Evolutionary conservation across 148 eudicot genomes (phyloP), one percentile per base, ranked within the genome.

Genomic region (Agrostemma githago): DNA sequence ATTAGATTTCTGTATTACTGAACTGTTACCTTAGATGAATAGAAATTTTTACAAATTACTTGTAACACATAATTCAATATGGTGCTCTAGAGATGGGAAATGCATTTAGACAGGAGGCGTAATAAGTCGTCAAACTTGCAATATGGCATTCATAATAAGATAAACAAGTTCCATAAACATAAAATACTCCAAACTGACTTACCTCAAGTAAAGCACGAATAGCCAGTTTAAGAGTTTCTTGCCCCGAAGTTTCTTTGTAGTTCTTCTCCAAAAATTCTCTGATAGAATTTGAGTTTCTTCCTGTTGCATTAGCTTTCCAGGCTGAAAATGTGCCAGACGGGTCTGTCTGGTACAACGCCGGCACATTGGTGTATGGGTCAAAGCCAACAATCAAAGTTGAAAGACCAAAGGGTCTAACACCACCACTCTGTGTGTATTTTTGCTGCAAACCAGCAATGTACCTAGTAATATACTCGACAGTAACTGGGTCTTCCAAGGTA

Each of bases 281-380:
- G 56, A 92, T 83, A 1, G 99, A 95, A 69, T 95, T 95, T 20
- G 97, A 95, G 86, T 95, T 95, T 81, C 99, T 88, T 48, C 99
- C 99, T 67, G 99, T 95, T 39, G 97, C 96, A 84, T 95, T 95
- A 71, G 99, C 99, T 82, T 95, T 95, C 99, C 99, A 95, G 3
- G 99, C 97, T 19, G 99, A 92, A 82, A 95, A 95, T 8, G 99
- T 95, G 20, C 99, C 99, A 11, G 99, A 95, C 72, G 99, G 99
- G 83, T 95, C 99, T 57, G 99, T 95, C 86, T 95, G 99, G 73
- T 95, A 95, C 12, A 95, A 88, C 5, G 97, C 82, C 34, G 99
- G 99, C 14, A 83, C 86, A 70, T 85, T 80, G 62, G 94, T 86
- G 79, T 95, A 77, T 10, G 99, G 97, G 69, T 95, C 99, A 75